Conservation (phyloP, 257 asterid genomes). For the Ophiorrhiza pumila region DNA sequence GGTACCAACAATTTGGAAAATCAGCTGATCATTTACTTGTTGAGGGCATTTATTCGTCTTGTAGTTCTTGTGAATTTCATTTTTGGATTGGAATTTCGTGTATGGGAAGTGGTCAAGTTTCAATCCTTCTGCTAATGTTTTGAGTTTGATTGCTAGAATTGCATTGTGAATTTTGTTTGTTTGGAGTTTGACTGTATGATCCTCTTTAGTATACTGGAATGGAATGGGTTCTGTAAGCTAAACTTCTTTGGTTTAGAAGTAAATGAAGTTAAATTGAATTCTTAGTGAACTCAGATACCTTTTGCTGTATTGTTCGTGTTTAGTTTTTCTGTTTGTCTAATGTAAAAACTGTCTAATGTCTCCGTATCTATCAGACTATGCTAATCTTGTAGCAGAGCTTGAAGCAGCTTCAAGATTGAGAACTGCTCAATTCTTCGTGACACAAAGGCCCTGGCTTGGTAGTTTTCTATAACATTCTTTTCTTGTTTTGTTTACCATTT, state of each 20-base stretch:
- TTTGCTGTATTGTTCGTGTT: no score
- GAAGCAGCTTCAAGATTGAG: constrained; percentile 69
- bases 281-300: background rate
- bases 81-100: background rate
- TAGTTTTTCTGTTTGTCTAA: background rate
- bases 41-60: no score
- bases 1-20: background rate
- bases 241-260: background rate
- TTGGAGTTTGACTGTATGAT: background rate
- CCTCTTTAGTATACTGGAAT: background rate
- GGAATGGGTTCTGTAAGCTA: background rate
- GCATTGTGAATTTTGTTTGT: no score
- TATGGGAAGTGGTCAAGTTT: background rate
- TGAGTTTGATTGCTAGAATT: background rate
- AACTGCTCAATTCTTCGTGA: constrained; percentile 67
- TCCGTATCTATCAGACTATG: constrained; percentile 40
- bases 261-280: background rate
- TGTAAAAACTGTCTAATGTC: background rate
- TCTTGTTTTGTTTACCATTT: background rate
- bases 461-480: constrained; percentile 8
- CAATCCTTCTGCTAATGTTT: background rate
- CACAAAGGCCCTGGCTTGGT: constrained; percentile 98
- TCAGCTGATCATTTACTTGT: background rate
- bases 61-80: background rate
- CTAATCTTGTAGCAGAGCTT: constrained; percentile 64